These are phyloP conservation scores for Venturia carpophila DNA, from an alignment of 2,329 filamentous ascomycete species.

Conservation along the genomic window DNA sequence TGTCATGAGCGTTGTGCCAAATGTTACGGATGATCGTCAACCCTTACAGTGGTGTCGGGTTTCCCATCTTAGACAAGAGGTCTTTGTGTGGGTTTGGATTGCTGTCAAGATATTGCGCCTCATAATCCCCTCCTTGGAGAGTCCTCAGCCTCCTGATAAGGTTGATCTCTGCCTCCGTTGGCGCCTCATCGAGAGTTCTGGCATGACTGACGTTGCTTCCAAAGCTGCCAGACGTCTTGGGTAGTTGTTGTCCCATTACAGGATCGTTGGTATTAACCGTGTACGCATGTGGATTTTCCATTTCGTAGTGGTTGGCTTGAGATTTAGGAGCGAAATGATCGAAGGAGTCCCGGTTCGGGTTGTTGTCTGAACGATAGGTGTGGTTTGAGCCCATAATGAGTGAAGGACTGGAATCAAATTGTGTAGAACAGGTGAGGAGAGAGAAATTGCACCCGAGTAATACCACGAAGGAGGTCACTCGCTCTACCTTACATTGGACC, in stretches of 20 bases:
- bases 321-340: constrained; percentile 7
- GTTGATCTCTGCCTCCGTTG: constrained; percentile 13
- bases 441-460: neutral
- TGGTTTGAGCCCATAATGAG: constrained; percentile 6
- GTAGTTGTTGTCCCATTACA: neutral
- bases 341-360: neutral
- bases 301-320: constrained; percentile 1
- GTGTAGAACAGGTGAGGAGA: too few species aligned
- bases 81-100: neutral
- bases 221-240: constrained; percentile 13
- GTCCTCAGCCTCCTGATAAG: constrained; percentile 11
- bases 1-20: neutral
- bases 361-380: neutral
- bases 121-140: constrained; percentile 11
- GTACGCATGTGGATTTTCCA: constrained; percentile 6
- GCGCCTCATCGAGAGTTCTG: neutral
- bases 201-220: constrained; percentile 6
- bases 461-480: constrained; percentile 1
- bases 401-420: neutral
- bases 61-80: constrained; percentile 12
- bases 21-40: neutral
- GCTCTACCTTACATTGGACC: neutral
- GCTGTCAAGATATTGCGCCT: constrained; percentile 10
- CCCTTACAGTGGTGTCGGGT: constrained; percentile 14
- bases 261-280: neutral